These are phyloP conservation scores for Grosmannia clavigera DNA, from an alignment of 2,329 filamentous ascomycete species.

Conservation along the genomic window DNA sequence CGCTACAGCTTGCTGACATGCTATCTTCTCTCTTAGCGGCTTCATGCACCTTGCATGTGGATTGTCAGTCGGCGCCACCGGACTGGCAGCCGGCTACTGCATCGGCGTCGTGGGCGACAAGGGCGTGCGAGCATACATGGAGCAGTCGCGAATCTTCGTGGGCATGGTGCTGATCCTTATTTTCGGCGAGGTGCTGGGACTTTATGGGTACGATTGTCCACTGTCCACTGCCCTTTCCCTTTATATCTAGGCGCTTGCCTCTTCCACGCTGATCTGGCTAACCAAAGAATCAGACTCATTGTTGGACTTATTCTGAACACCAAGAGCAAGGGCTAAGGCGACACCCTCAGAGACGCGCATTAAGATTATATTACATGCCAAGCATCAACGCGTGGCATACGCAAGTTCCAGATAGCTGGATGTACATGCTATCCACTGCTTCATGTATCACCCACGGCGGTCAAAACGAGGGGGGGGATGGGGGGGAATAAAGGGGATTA, in stretches of 20 bases:
- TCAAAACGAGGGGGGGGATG: not conserved
- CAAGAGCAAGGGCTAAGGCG: conserved; percentile 51
- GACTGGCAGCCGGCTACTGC: conserved; percentile 87
- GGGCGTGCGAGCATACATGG: conserved; percentile 90
- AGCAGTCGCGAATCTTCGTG: conserved; percentile 89
- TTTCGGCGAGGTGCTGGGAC: conserved; percentile 92
- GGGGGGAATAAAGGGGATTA: not conserved
- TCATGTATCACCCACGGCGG: not conserved
- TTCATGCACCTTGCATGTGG: conserved; percentile 92
- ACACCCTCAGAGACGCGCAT: not conserved
- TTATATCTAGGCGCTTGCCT: not conserved
- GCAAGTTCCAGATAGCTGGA: not conserved
- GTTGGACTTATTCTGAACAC: conserved; percentile 90
- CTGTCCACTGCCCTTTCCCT: too few species aligned
- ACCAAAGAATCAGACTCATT: conserved; percentile 52
- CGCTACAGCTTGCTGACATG: conserved; percentile 9
- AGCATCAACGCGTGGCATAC: not conserved
- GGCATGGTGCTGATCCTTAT: conserved; percentile 98
- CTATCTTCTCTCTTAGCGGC: conserved; percentile 39
- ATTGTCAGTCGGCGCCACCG: conserved; percentile 81
- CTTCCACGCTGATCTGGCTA: not conserved
- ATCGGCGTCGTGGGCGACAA: conserved; percentile 93
- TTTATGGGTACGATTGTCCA: conserved; percentile 67
- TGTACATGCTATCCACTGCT: not conserved
- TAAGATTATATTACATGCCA: too few species aligned